A percentile compares a stretch with the other conserved stretches of the same genome.
phyloP scores from a whole-genome alignment of 768 basidiomycete genomes.

The Collybiopsis confluens region DNA sequence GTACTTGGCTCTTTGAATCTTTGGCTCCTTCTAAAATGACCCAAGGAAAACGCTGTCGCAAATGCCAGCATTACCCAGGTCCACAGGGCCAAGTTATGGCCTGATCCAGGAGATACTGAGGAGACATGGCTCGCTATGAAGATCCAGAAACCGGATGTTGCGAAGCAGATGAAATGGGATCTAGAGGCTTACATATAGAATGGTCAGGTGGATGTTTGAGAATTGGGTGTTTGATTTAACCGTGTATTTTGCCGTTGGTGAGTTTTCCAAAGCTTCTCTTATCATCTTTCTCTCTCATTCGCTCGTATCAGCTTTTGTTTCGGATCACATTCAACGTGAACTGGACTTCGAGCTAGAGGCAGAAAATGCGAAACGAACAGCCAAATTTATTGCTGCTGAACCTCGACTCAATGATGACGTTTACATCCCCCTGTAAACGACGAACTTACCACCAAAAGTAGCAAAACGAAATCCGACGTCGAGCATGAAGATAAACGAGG shows the following conservation, averaged over 20 bases:
- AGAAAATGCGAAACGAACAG: constrained; percentile 67
- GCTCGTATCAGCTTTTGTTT: constrained; percentile 60
- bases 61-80: constrained; percentile 94
- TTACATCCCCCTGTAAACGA: constrained; percentile 69
- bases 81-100: constrained; percentile 65
- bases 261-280: constrained; percentile 20
- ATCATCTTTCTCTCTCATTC: background rate
- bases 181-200: constrained; percentile 62
- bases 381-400: constrained; percentile 63
- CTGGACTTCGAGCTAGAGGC: constrained; percentile 82
- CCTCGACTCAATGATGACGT: constrained; percentile 67
- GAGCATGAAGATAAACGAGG: too few relatives aligned
- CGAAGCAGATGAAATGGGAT: constrained; percentile 84
- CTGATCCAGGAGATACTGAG: constrained; percentile 32
- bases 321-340: constrained; percentile 77
- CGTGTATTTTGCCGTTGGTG: constrained; percentile 74
- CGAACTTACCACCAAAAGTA: constrained; percentile 67
- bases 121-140: constrained; percentile 86
- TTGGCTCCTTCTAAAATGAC: too few relatives aligned
- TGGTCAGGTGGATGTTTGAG: constrained; percentile 78
- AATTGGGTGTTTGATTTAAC: constrained; percentile 83
- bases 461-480: too few relatives aligned
- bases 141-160: constrained; percentile 85
- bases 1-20: too few relatives aligned
- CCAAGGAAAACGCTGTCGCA: constrained; percentile 66